Percentiles rank a stretch among this genome's conserved stretches.
These are phyloP conservation scores for Beauveria rudraprayagi DNA, from an alignment of 2,329 filamentous ascomycete genomes.

Conservation along the genomic window DNA sequence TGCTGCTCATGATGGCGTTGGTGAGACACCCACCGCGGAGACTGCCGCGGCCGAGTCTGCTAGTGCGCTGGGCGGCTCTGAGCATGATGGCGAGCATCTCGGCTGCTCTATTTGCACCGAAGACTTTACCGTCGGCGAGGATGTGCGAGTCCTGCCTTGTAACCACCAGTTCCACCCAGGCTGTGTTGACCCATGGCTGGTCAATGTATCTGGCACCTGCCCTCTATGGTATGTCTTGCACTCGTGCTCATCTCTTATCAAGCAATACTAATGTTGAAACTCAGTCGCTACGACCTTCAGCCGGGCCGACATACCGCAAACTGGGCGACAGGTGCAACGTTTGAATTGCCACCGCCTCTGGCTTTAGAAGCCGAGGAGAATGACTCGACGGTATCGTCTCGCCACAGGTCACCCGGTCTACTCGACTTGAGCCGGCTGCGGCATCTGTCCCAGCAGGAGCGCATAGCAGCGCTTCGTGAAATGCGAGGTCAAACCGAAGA, in stretches of 20 bases:
- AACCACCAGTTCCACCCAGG: conserved; percentile 60
- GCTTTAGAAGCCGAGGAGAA: conserved; percentile 29
- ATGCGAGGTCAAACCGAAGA: conserved; percentile 22
- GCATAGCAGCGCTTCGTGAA: conserved; percentile 50
- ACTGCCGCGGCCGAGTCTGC: not conserved
- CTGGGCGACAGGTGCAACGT: conserved; percentile 17
- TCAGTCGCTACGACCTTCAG: conserved; percentile 47
- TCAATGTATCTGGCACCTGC: conserved; percentile 63
- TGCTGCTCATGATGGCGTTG: not conserved
- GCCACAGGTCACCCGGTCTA: conserved; percentile 42
- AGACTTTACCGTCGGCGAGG: conserved; percentile 57
- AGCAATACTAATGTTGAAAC: conserved; percentile 13
- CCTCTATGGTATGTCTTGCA: conserved; percentile 53
- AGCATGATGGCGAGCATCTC: conserved; percentile 31
- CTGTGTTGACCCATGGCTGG: conserved; percentile 62
- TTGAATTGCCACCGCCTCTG: conserved; percentile 32
- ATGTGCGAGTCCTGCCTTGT: conserved; percentile 60
- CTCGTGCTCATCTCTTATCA: not conserved
- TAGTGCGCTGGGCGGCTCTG: conserved; percentile 8
- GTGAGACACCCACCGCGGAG: not conserved
- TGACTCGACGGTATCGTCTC: conserved; percentile 24
- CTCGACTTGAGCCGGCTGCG: conserved; percentile 50
- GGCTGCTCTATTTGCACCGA: conserved; percentile 64
- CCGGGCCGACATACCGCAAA: conserved; percentile 26
- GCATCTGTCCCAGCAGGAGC: conserved; percentile 52